Base-by-base conservation (phyloP, 192 early-diverging fungal species). In the Rhizoclosmatium globosum region DNA sequence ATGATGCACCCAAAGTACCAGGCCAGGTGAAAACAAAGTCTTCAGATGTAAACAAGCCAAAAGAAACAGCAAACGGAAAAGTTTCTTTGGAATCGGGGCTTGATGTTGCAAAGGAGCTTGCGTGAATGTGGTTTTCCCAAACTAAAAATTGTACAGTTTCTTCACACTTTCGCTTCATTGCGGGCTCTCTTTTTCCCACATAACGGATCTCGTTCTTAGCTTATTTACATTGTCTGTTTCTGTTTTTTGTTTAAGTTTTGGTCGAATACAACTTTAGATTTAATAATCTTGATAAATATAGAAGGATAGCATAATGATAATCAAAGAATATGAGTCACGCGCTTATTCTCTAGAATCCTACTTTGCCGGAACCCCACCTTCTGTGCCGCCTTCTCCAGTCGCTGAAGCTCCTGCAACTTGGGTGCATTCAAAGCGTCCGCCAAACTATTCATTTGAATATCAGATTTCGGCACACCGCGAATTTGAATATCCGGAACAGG, bases 31-130 rank as follows among this genome's bases (percentile, higher is more conserved):
- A 64, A 44, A 1, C 77, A 38, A 76, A 41, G 13, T 59, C 67
- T 6, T 74, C 42, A 45, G 38, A 68, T 38, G 38, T 64, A 31
- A 73, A 47, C 9, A 77, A 68, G 72, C 76, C 79, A 3, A 64
- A 74, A 57, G 79, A 80, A 47, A 80, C 79, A 47, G 79, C 47
- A 13, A 71, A 71, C 56, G 77, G 77, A 23, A 69, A 71, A 47
- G 77, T 71, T n/a, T 38, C 42, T 7, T 41, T 69, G 48, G 77
- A 71, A 41, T 3, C 69, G 4, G 47, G 77, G 11, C 68, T 31
- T 6, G 68, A 71, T 46, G 68, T 71, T 11, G 77, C 68, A 31
- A 69, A 58, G 56, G 77, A 79, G 58, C 71, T 76, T 65, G 74
- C 69, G 31, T 76, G 66, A 64, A 7, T 7, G 0, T 64, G 9